Base-by-base conservation (phyloP, 805 yeast species). In the Saccharomycopsis schoenii region DNA sequence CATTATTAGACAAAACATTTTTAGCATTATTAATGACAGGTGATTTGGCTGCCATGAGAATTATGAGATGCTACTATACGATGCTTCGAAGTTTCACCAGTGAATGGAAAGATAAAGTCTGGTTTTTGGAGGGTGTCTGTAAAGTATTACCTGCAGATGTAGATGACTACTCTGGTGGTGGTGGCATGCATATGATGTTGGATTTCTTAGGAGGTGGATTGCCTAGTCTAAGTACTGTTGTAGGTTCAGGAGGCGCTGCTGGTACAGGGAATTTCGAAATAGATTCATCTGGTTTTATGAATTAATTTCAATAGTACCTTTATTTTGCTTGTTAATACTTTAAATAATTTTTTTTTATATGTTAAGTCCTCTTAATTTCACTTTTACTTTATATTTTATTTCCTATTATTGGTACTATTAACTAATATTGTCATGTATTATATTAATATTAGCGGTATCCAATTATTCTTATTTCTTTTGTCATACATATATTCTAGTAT, bases 101-200 rank as follows among this genome's bases (percentile, higher is more conserved):
- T 41, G 96, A 89, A 68, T 86, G 88, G 87, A 88, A 88, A 70
- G 94, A 91, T 68, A 82, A 82, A 67, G 96, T 92, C 17, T 92
- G 97, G 97, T 91, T 92, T 67, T 76, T 92, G 65, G 96, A 92
- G 72, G 97, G 97, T 3, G 94, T 90, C 1, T 83, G 94, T 4
- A 83, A 85, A 60, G 96, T 91, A 0, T 77, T 92, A 56, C 97
- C 97, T 0, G 96, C 86, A 11, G 96, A 91, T 71, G 96, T 89
- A 60, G 97, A 92, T 67, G 90, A 87, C 68, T 88, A 89, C 69
- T 84, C 92, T 14, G 96, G 96, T 50, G 89, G 96, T 64, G 94
- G 96, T 59, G 94, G 94, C 64, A 86, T 86, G 90, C 91, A 87
- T 69, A 88, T 88, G 96, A 88, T 88, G 96, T 74, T 88, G 72